A percentile compares a stretch with the other conserved stretches of the same genome.
Conservation (phyloP, 2,329 filamentous ascomycete genomes). For the Cladorrhinum sp. region DNA sequence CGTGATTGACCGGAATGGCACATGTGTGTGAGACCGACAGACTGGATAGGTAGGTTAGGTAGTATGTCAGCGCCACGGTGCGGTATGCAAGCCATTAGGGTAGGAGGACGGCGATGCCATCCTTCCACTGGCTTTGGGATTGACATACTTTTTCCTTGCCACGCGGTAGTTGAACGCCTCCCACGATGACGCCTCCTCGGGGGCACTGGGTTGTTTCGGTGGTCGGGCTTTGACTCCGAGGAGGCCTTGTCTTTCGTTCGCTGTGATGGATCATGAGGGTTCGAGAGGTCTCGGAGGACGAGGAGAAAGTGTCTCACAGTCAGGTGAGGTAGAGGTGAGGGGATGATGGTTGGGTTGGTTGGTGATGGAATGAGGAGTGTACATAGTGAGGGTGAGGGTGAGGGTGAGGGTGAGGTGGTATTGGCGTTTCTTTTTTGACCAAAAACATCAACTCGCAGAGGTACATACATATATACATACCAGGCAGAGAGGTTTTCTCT, state of each 20-base stretch:
- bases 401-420: background rate
- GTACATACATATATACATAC: background rate
- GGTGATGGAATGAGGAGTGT: background rate
- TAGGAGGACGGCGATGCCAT: background rate
- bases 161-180: background rate
- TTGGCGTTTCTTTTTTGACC: background rate
- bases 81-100: background rate
- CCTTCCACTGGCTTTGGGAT: background rate
- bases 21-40: background rate
- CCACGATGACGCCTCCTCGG: background rate
- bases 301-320: background rate
- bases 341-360: background rate
- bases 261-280: no score
- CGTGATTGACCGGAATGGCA: background rate
- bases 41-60: background rate
- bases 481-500: background rate
- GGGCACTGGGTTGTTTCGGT: background rate
- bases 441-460: background rate
- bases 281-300: no score
- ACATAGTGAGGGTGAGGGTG: no score
- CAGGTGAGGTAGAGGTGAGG: background rate
- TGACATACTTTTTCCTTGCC: background rate
- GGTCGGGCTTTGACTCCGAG: background rate
- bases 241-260: no score
- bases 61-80: background rate